Evolutionary conservation across 2,329 filamentous ascomycete genomes (phyloP).

Genomic region (Xylaria sp.): DNA sequence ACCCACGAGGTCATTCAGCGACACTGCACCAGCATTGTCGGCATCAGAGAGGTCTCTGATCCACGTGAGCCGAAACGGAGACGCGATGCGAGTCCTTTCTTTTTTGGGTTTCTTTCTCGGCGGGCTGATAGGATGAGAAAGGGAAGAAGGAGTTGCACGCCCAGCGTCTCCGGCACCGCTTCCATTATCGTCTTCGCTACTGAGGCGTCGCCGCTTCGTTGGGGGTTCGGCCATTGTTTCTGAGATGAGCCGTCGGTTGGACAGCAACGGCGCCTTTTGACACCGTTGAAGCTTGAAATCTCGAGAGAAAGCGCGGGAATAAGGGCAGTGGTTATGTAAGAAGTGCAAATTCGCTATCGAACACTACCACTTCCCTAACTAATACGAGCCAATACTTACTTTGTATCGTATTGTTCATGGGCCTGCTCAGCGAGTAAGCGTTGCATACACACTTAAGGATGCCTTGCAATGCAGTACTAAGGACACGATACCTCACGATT

Average conservation of each 20-base stretch:
- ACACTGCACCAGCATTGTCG: conserved; percentile 73
- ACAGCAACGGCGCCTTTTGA: neutral
- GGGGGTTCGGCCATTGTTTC: conserved; percentile 43
- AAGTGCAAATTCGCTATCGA: no score
- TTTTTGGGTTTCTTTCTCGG: conserved; percentile 51
- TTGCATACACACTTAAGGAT: no score
- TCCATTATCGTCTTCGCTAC: conserved; percentile 31
- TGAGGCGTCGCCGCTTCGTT: conserved; percentile 45
- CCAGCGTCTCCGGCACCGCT: conserved; percentile 17
- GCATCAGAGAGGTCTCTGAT: conserved; percentile 71
- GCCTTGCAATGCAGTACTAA: no score
- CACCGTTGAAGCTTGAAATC: neutral
- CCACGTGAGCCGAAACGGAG: conserved; percentile 77
- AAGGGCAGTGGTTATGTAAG: no score
- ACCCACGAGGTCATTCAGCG: conserved; percentile 74
- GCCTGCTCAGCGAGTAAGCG: no score
- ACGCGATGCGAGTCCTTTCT: conserved; percentile 55
- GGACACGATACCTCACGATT: no score
- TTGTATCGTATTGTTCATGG: no score
- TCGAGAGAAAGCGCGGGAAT: no score
- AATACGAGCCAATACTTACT: no score
- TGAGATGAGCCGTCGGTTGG: neutral
- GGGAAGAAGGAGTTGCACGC: conserved; percentile 46
- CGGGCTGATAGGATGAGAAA: conserved; percentile 59
- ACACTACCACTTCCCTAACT: no score